These are phyloP conservation scores for Cyberlindnera veronae DNA, from an alignment of 805 yeast genomes.

Conservation along the genomic window DNA sequence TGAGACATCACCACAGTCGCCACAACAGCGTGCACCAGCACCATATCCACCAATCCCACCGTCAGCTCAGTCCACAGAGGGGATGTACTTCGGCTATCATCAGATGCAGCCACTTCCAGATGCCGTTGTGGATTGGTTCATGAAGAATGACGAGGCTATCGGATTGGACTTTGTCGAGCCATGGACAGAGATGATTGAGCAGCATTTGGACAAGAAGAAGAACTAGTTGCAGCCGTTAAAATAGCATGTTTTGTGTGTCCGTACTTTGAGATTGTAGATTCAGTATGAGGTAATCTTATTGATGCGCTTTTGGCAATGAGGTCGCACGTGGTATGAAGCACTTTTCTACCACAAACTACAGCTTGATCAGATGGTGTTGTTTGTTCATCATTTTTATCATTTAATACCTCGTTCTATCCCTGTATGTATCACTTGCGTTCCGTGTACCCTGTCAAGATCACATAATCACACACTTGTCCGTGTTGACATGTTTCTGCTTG, in stretches of 20 bases:
- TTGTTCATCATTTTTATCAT: too few species aligned
- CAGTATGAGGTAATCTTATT: neutral
- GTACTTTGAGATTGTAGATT: neutral
- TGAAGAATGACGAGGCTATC: conserved; percentile 41
- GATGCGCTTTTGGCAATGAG: too few species aligned
- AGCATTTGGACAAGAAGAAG: conserved; percentile 39
- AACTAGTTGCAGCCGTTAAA: conserved; percentile 1
- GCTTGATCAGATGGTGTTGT: too few species aligned
- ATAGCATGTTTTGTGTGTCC: neutral
- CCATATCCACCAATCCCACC: conserved; percentile 12
- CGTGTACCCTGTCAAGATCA: too few species aligned
- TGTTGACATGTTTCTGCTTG: conserved; percentile 7
- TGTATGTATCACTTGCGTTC: too few species aligned
- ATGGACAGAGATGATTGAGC: conserved; percentile 78
- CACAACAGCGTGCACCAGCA: conserved; percentile 3
- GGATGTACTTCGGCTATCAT: conserved; percentile 22
- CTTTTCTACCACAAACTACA: too few species aligned
- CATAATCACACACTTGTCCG: conserved; percentile 20
- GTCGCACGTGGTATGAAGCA: too few species aligned
- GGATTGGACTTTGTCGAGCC: conserved; percentile 67
- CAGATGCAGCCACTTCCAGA: conserved; percentile 28
- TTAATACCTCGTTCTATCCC: too few species aligned
- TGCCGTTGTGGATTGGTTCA: conserved; percentile 48
- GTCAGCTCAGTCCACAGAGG: conserved; percentile 6
- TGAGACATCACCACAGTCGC: neutral